Conservation (phyloP, 2,329 filamentous ascomycete genomes). For the Sclerotinia spermophila region DNA sequence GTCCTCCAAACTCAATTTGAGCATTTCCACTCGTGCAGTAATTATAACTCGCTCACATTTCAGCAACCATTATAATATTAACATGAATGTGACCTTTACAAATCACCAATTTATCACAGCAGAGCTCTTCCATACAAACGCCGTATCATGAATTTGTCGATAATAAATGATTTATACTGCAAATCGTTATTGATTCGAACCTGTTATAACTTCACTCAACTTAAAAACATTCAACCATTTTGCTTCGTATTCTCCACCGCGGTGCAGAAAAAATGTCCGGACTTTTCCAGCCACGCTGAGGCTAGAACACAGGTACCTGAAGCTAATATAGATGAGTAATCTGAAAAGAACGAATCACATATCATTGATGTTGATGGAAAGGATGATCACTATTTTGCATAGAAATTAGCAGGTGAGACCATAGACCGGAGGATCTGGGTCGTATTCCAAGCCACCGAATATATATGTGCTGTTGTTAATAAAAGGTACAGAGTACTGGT, state of each 20-base stretch:
- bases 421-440: not conserved
- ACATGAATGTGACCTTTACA: not conserved
- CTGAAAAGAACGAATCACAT: constrained; percentile 6
- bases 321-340: not conserved
- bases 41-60: not conserved
- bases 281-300: not conserved
- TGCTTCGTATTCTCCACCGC: not conserved
- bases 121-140: no score
- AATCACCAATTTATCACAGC: not conserved
- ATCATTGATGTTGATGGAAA: not conserved
- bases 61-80: not conserved
- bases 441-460: constrained; percentile 10
- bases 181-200: not conserved
- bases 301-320: not conserved
- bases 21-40: not conserved
- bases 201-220: not conserved
- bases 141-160: not conserved
- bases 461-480: constrained; percentile 1
- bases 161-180: not conserved
- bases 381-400: not conserved
- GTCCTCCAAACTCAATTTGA: not conserved
- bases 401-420: not conserved
- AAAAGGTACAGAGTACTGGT: not conserved
- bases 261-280: not conserved
- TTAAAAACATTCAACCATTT: not conserved